Conservation (phyloP, 805 yeast species). For the Millerago galiae region DNA sequence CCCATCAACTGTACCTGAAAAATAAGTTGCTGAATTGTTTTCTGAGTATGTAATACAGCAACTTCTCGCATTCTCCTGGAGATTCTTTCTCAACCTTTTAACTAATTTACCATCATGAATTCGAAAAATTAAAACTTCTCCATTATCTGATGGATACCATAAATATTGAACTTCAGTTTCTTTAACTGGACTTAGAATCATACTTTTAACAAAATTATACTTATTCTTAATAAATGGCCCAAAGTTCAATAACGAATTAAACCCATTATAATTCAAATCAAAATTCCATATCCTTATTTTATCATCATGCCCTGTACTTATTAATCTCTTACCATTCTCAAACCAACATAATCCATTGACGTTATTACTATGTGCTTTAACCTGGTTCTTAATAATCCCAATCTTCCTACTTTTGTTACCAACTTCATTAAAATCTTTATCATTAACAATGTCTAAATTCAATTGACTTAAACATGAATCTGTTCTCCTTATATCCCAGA, state of each 20-base stretch:
- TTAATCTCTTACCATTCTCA: constrained; percentile 52
- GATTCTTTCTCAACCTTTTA: constrained; percentile 43
- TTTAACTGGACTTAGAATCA: constrained; percentile 30
- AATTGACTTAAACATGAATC: constrained; percentile 55
- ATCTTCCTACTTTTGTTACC: constrained; percentile 17
- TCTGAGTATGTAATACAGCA: constrained; percentile 48
- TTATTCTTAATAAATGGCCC: constrained; percentile 74
- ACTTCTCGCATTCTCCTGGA: constrained; percentile 36
- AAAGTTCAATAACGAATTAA: constrained; percentile 62
- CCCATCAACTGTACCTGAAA: constrained; percentile 64
- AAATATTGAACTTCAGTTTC: constrained; percentile 55
- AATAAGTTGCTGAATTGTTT: constrained; percentile 38
- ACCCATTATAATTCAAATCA: constrained; percentile 35
- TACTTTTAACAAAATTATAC: constrained; percentile 24
- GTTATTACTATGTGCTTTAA: constrained; percentile 67
- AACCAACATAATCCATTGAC: constrained; percentile 80
- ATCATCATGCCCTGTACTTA: constrained; percentile 76
- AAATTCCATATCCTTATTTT: constrained; percentile 76
- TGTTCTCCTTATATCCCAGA: constrained; percentile 83
- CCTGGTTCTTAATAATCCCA: constrained; percentile 16
- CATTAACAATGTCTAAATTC: constrained; percentile 46
- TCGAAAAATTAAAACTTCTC: constrained; percentile 57
- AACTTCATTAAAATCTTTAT: constrained; percentile 13
- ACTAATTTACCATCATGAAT: constrained; percentile 58
- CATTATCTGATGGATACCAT: constrained; percentile 70